Base-by-base conservation (phyloP, 1,284 basidiomycete genomes). In the Volvariella surrecta region DNA sequence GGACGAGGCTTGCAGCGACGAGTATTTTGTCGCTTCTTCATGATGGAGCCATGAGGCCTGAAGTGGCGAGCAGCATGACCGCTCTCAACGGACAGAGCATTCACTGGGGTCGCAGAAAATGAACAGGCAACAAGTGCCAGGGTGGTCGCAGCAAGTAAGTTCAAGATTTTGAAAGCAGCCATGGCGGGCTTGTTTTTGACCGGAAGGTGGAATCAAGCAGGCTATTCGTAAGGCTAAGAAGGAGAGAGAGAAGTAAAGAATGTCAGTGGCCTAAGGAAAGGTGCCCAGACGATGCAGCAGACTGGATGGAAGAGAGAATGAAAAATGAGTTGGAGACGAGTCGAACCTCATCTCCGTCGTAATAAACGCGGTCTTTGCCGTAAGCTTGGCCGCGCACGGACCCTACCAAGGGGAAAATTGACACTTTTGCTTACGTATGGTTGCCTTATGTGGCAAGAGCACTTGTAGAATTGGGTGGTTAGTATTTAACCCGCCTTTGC, bases 1-100 rank as follows among this genome's bases (percentile, higher is more conserved):
- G 75, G 56, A 42, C 70, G 67, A n/a, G 66, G 58, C 58, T 71
- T 75, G 77, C 82, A 86, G 44, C 73, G 75, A 53, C 70, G 61
- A 40, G 54, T 50, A 45, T 56, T 51, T 45, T 78, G 74, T 63
- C 71, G 79, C 48, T 66, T 71, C 59, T 66, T 71, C 4, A 72
- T 74, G 31, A 78, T 50, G 16, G 58, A 60, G 47, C 67, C 65
- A 52, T 74, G 74, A 37, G 46, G 59, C 45, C 58, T 66, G 40
- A 56, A 50, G 44, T 73, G 64, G 47, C 66, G 67, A 45, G 54
- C 63, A 32, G 64, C 56, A 46, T 68, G 56, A 32, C 62, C 43
- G 3, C 49, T 37, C 32, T 71, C 68, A 2, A 69, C 54, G 4
- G 70, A 68, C 42, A 85, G 64, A 7, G 81, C 82, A 49, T 64